Evolutionary conservation across 164 flowering plant species (phyloP).

Genomic region (Macadamia tetraphylla): DNA sequence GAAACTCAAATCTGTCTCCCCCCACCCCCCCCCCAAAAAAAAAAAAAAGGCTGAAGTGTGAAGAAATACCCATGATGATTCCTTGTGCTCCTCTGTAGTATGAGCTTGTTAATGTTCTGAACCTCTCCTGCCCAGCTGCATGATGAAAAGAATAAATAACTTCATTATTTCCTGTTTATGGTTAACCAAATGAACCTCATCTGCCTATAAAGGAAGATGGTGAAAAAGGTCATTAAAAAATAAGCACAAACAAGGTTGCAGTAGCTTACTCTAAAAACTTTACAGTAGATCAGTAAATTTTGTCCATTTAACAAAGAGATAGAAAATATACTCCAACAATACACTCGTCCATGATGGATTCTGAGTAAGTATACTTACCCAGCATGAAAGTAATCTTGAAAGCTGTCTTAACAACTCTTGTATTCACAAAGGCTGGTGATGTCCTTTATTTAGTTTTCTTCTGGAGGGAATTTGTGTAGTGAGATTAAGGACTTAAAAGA

Average conservation of each 20-base stretch:
- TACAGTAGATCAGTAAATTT: not conserved
- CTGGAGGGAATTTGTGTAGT: no score
- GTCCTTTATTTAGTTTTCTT: no score
- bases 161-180: not conserved
- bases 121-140: slow-evolving; percentile 80
- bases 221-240: not conserved
- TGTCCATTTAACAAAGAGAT: not conserved
- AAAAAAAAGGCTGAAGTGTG: not conserved
- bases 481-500: no score
- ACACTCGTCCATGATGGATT: no score
- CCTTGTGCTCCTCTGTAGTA: slow-evolving; percentile 79
- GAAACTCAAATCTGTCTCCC: no score
- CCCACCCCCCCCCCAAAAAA: no score
- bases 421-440: no score
- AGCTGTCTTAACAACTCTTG: not conserved
- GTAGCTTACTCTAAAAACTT: not conserved
- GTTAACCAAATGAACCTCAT: not conserved
- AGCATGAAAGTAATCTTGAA: no score
- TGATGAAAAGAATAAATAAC: slow-evolving; percentile 6
- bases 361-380: no score
- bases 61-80: slow-evolving; percentile 47
- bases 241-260: not conserved
- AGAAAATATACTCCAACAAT: no score
- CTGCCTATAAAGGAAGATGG: not conserved
- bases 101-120: slow-evolving; percentile 66